Evolutionary conservation across 768 basidiomycete genomes (phyloP), one percentile per base, ranked within the genome.

Genomic region (Boletus rubescentipes): DNA sequence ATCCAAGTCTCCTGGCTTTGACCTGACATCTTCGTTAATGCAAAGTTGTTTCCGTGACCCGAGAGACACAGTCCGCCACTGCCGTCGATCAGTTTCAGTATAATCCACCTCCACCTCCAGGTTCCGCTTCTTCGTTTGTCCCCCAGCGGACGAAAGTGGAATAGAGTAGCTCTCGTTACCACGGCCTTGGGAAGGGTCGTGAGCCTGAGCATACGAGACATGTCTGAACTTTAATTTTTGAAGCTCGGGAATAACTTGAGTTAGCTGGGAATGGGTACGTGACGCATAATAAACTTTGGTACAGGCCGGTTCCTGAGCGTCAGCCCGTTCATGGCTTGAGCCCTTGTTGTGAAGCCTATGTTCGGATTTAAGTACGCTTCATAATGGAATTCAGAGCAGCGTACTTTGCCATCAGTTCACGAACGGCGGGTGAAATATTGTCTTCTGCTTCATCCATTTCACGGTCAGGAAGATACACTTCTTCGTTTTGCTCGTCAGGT

Each of bases 261-360:
- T 79, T 4, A 99, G 81, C 64, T 99, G 96, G 2, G 95, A 95
- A 71, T 99, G 96, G 1, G 96, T 99, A 31, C 96, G 79, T 0
- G 97, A 98, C 0, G 95, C 90, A 65, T 95, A 97, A 69, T 85
- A 97, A 55, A 98, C 87, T 77, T 93, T 90, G 35, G 83, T 87
- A 64, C 87, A 89, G 5, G 79, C 77, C 15, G 79, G 78, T 53
- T 85, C 85, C 41, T 74, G 73, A 30, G 61, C 51, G 30, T 58
- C 56, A 9, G 37, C 34, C 20, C 32, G 53, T 18, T 62, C 42
- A 45, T 49, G 44, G 29, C 21, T 42, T 21, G 59, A 57, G 31
- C 7, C 26, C 1, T 54, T 32, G 2, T 40, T 59, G 31, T 55
- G 44, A 2, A 71, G 50, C 54, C 69, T 66, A 39, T 30, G 48